These are phyloP conservation scores for Onygenales sp. DNA, from an alignment of 2,329 filamentous ascomycete species.

Conservation along the genomic window DNA sequence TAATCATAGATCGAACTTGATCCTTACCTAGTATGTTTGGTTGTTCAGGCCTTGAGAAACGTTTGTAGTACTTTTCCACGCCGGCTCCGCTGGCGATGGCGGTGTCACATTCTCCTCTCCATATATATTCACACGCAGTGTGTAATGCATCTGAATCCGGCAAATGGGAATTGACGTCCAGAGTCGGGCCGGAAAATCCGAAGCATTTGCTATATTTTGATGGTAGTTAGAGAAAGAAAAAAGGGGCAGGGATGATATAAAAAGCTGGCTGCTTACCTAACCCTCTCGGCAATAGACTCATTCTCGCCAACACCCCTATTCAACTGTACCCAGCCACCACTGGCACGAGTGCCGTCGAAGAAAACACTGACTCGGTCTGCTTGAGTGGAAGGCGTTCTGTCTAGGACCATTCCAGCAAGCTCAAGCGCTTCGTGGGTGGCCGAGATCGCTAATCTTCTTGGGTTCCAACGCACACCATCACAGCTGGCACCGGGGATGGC, in stretches of 20 bases:
- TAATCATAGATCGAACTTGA: constrained; percentile 28
- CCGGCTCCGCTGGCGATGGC: constrained; percentile 71
- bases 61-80: neutral
- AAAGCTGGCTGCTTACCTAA: no score
- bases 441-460: constrained; percentile 62
- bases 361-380: constrained; percentile 60
- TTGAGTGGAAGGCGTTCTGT: constrained; percentile 59
- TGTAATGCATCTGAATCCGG: constrained; percentile 65
- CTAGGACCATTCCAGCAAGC: constrained; percentile 68
- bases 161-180: constrained; percentile 67
- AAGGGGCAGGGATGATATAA: no score
- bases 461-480: constrained; percentile 20
- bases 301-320: constrained; percentile 49
- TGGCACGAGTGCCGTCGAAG: constrained; percentile 57
- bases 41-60: no score
- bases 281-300: constrained; percentile 26
- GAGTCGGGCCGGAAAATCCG: constrained; percentile 64
- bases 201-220: constrained; percentile 49
- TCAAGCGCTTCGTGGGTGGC: constrained; percentile 76
- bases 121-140: constrained; percentile 61
- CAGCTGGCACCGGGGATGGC: no score
- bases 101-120: constrained; percentile 69
- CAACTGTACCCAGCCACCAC: constrained; percentile 65
- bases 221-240: constrained; percentile 27
- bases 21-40: no score